Base-by-base conservation (phyloP, 306 rosid genomes). In the Cicer cuneatum region DNA sequence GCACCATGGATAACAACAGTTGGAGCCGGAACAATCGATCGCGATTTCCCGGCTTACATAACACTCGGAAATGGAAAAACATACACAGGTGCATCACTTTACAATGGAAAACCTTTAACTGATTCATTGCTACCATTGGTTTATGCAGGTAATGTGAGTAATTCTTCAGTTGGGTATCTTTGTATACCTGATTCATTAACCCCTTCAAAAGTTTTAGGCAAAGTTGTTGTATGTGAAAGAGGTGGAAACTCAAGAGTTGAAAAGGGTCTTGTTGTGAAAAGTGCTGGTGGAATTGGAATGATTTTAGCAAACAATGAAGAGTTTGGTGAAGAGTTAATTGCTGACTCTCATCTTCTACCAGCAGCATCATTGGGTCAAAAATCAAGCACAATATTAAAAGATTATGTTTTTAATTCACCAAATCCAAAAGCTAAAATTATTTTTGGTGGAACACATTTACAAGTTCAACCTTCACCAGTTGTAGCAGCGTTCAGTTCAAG, bases 401-500 rank as follows among this genome's bases (percentile, higher is more conserved):
- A 53, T 38, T 93, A 93, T 67, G 74, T 48, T 69, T 71, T 35
- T 16, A 76, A 91, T 0, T 58, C 74, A 5, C 39, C 87, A 10
- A 85, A 84, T 59, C 94, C 98, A 8, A 89, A 81, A 0, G 97
- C 85, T 42, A 85, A 81, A 71, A 71, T 93, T 46, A 5, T 78
- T 6, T 63, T 71, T n/a, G 86, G 87, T 45, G 83, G 76, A 4
- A 91, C 98, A 0, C 72, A 87, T 16, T 42, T 93, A 51, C 85
- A 77, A 10, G 91, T 93, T 51, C 77, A 88, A 74, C 98, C 98
- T 14, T 91, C 98, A 0, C 98, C 98, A 0, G 88, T 91, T 33
- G 88, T 91, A 38, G 98, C 98, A 14, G 90, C 94, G 35, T 93
- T 93, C 71, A 93, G 98, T 75, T 91, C 98, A 8, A 87, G 98